Conservation (phyloP, 2,329 filamentous ascomycete genomes). For the Botrytis cinerea region DNA sequence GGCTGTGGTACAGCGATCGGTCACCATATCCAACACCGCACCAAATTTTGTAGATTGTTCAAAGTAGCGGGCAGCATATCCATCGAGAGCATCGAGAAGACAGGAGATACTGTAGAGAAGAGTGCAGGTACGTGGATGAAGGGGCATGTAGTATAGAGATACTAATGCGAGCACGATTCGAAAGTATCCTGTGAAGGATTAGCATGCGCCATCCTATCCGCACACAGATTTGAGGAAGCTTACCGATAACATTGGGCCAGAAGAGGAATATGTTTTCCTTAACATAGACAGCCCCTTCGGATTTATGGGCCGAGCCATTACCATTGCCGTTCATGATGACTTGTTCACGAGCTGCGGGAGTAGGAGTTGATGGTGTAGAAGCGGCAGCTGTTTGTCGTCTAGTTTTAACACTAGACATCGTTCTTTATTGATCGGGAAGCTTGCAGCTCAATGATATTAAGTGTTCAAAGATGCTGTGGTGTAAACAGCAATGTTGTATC, state of each 20-base stretch:
- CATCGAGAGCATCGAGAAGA: constrained; percentile 91
- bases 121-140: constrained; percentile 94
- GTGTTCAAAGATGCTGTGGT: not conserved
- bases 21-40: constrained; percentile 98
- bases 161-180: constrained; percentile 81
- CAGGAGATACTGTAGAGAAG: constrained; percentile 91
- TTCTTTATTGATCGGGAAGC: constrained; percentile 25
- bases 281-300: constrained; percentile 44
- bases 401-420: constrained; percentile 41
- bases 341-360: constrained; percentile 33
- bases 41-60: constrained; percentile 95
- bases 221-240: constrained; percentile 53
- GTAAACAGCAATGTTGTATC: not conserved
- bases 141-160: constrained; percentile 98
- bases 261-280: constrained; percentile 80
- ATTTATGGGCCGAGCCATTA: constrained; percentile 47
- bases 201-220: constrained; percentile 23
- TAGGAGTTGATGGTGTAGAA: constrained; percentile 37
- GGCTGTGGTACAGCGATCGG: constrained; percentile 93
- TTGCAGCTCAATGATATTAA: not conserved
- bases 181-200: constrained; percentile 62
- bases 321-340: constrained; percentile 50
- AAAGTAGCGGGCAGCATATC: constrained; percentile 82
- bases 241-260: constrained; percentile 80
- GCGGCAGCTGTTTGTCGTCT: constrained; percentile 40